Evolutionary conservation across 345 rosid genomes (phyloP), one percentile per base, ranked within the genome.

Genomic region (Stellera chamaejasme): DNA sequence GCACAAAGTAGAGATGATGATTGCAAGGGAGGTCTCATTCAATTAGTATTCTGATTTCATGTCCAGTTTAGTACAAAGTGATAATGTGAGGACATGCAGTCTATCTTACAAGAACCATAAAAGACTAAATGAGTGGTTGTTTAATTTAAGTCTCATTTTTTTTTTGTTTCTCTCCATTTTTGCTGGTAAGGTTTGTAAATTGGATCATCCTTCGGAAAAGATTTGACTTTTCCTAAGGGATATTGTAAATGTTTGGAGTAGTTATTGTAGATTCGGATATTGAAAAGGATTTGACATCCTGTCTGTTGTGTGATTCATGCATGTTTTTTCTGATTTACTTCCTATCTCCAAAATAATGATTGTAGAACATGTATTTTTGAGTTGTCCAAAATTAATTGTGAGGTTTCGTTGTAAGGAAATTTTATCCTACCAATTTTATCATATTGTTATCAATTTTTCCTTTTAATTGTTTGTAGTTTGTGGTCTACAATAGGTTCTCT

Each of bases 1-100:
- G 79, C 64, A 56, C 73, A 12, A 85, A 87, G 62, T 77, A 79
- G 48, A 63, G 16, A 49, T 42, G 52, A 50, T 19, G 27, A 5
- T 11, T 60, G 28, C 47, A 32, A 43, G 14, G 14, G 6, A 28
- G 39, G 11, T 54, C 52, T 32, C 13, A 45, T 45, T 45, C 25
- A 6, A 44, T 16, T 62, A 52, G 36, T 19, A 28, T 10, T 15
- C 32, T 15, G 14, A 52, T 14, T 28, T 23, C 5, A 10, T 62
- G 46, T 45, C 13, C 23, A 53, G 32, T 15, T 11, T 39, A n/a
- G 2, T 15, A 16, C 6, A 4, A 16, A 6, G 32, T 4, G 44
- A 12, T 10, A 36, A 53, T 45, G 46, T 53, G 50, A 19, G 11
- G 13, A 16, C 52, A 15, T 44, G 10, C 52, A 45, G 32, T 62